A percentile compares a stretch with the other conserved stretches of the same genome.
Conservation (phyloP, 2,329 filamentous ascomycete genomes). For the Didymella pomorum region DNA sequence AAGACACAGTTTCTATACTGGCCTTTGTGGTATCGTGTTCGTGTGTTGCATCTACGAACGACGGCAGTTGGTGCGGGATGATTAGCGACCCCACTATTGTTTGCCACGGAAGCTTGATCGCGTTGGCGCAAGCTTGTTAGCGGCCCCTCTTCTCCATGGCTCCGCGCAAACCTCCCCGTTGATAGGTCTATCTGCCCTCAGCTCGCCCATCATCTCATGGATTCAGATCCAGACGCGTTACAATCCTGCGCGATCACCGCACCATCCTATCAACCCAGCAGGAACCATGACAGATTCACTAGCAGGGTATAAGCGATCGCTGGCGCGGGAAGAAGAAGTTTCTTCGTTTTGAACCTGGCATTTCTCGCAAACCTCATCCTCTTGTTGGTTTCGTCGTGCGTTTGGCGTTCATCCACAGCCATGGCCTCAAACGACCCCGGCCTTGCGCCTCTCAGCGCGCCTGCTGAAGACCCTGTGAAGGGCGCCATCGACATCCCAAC, state of each 20-base stretch:
- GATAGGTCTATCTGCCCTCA: conserved; percentile 10
- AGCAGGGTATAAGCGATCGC: conserved; percentile 14
- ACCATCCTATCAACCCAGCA: not conserved
- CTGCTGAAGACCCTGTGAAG: conserved; percentile 31
- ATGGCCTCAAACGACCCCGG: conserved; percentile 38
- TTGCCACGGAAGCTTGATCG: conserved; percentile 16
- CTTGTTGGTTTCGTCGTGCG: not conserved
- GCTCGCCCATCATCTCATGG: conserved; percentile 5
- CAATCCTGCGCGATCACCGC: conserved; percentile 5
- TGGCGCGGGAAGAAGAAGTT: conserved; percentile 17
- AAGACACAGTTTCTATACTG: not conserved
- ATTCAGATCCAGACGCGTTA: conserved; percentile 5
- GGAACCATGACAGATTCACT: conserved; percentile 8
- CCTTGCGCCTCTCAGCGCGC: conserved; percentile 33
- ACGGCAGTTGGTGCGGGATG: not conserved
- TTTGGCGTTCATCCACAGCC: not conserved
- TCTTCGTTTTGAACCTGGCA: conserved; percentile 2
- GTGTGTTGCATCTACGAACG: not conserved
- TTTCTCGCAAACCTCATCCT: not conserved
- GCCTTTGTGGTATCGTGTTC: too few relatives aligned
- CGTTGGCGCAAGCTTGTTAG: conserved; percentile 19
- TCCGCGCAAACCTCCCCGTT: conserved; percentile 1
- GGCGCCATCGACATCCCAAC: conserved; percentile 29
- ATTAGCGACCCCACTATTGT: not conserved
- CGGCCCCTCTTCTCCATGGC: conserved; percentile 3